Percentiles rank a stretch among this genome's conserved stretches.
These are phyloP conservation scores for Ramichloridium luteum DNA, from an alignment of 2,329 filamentous ascomycete species.

Conservation along the genomic window DNA sequence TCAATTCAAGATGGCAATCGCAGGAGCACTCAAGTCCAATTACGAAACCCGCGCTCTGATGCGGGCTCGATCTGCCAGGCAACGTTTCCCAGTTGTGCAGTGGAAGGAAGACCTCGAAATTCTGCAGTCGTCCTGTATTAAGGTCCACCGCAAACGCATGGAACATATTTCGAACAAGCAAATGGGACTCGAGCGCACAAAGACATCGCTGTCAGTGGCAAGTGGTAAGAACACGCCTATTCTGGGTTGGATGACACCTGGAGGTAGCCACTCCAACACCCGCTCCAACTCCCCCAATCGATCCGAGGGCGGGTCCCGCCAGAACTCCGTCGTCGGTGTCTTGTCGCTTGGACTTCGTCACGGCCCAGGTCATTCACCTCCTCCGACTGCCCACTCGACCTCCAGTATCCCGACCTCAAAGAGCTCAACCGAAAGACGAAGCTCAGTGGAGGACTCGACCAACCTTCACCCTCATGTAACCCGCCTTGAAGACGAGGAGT, in stretches of 20 bases:
- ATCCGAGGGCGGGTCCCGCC: no score
- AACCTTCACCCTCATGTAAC: slow-evolving; percentile 11
- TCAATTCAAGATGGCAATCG: slow-evolving; percentile 53
- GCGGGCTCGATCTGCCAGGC: slow-evolving; percentile 52
- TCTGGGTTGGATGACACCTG: slow-evolving; percentile 29
- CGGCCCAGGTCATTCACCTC: slow-evolving; percentile 21
- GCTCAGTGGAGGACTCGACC: slow-evolving; percentile 16
- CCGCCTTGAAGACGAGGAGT: slow-evolving; percentile 23
- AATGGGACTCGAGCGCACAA: slow-evolving; percentile 22
- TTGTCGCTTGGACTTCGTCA: slow-evolving; percentile 21
- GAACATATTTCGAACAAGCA: slow-evolving; percentile 26
- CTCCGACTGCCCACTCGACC: slow-evolving; percentile 7
- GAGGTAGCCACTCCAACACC: slow-evolving; percentile 20
- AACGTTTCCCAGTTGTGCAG: slow-evolving; percentile 55
- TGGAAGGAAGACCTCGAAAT: slow-evolving; percentile 55
- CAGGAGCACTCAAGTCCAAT: slow-evolving; percentile 48
- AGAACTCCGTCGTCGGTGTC: slow-evolving; percentile 16
- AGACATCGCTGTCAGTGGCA: slow-evolving; percentile 17
- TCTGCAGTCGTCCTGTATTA: slow-evolving; percentile 48
- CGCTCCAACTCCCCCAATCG: slow-evolving; percentile 22
- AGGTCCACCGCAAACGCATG: slow-evolving; percentile 39
- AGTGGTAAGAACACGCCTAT: slow-evolving; percentile 26
- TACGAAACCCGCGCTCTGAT: slow-evolving; percentile 46
- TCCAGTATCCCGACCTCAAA: slow-evolving; percentile 5
- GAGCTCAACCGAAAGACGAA: slow-evolving; percentile 14